These are phyloP conservation scores for Colletotrichum lentis DNA, from an alignment of 2,329 filamentous ascomycete species.

Conservation along the genomic window DNA sequence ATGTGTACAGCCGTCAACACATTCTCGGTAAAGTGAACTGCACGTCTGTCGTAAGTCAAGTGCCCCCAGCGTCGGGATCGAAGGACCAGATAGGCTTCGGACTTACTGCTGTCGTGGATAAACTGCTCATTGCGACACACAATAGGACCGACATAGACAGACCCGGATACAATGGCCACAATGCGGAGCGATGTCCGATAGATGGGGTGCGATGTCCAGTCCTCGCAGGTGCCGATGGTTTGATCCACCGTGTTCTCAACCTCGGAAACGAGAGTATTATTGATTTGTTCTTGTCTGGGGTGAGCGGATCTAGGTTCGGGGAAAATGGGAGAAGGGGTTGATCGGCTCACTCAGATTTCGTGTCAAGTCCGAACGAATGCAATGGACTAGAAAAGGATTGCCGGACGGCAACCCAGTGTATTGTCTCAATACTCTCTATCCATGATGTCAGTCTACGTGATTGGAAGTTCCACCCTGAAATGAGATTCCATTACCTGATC, in stretches of 20 bases:
- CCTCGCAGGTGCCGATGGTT: slow-evolving; percentile 46
- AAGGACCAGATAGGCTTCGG: slow-evolving; percentile 46
- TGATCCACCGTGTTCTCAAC: slow-evolving; percentile 41
- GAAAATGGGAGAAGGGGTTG: too few relatives aligned
- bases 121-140: slow-evolving; percentile 54
- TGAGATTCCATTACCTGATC: slow-evolving; percentile 8
- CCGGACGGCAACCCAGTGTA: slow-evolving; percentile 26
- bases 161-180: slow-evolving; percentile 54
- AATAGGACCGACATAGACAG: slow-evolving; percentile 55
- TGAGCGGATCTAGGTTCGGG: neutral
- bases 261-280: slow-evolving; percentile 11
- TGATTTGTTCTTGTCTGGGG: neutral
- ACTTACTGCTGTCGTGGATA: slow-evolving; percentile 53
- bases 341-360: slow-evolving; percentile 7
- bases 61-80: too few relatives aligned
- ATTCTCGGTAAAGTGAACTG: slow-evolving; percentile 22
- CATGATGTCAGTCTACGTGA: neutral
- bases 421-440: slow-evolving; percentile 19
- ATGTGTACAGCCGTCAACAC: slow-evolving; percentile 16
- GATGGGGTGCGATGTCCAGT: slow-evolving; percentile 50
- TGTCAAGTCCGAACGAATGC: slow-evolving; percentile 25
- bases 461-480: neutral
- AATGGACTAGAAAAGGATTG: slow-evolving; percentile 23
- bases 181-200: slow-evolving; percentile 51
- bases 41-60: slow-evolving; percentile 40